Evolutionary conservation across 805 yeast species (phyloP).

Genomic region (Teunomyces cretensis): DNA sequence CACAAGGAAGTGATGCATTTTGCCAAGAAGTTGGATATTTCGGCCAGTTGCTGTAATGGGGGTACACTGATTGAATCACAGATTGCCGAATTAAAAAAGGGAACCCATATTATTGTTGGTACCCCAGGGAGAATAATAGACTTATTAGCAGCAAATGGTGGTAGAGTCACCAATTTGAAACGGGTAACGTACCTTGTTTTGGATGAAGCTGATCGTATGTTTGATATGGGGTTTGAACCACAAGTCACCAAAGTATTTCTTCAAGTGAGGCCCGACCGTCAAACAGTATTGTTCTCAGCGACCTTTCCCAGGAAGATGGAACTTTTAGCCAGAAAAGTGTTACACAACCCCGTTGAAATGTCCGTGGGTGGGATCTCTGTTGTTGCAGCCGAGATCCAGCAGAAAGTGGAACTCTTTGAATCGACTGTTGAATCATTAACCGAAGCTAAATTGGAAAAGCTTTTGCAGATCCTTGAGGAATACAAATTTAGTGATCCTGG

Average conservation of each 20-base stretch:
- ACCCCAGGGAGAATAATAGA: constrained; percentile 97
- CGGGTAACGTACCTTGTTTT: constrained; percentile 80
- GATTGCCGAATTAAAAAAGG: constrained; percentile 74
- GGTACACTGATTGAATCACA: constrained; percentile 83
- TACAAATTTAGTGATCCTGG: constrained; percentile 27
- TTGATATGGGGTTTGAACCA: constrained; percentile 96
- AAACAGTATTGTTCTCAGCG: constrained; percentile 89
- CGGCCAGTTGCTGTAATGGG: constrained; percentile 83
- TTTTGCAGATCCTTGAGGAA: constrained; percentile 57
- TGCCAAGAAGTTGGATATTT: constrained; percentile 46
- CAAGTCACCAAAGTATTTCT: constrained; percentile 80
- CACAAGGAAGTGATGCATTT: constrained; percentile 64
- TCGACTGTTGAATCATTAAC: constrained; percentile 32
- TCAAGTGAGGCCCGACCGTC: constrained; percentile 80
- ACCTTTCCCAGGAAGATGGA: constrained; percentile 87
- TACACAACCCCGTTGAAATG: constrained; percentile 69
- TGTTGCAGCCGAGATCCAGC: constrained; percentile 79
- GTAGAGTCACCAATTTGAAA: constrained; percentile 65
- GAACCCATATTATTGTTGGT: constrained; percentile 80
- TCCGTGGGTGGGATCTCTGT: constrained; percentile 76
- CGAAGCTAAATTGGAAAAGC: constrained; percentile 49
- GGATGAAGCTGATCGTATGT: constrained; percentile 96
- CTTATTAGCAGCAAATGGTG: constrained; percentile 76
- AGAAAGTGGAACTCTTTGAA: constrained; percentile 61
- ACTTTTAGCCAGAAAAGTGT: constrained; percentile 62